A percentile compares a stretch with the other conserved stretches of the same genome.
These are phyloP conservation scores for Kodamaea sp. DNA, from an alignment of 1,139 yeast genomes.

Conservation along the genomic window DNA sequence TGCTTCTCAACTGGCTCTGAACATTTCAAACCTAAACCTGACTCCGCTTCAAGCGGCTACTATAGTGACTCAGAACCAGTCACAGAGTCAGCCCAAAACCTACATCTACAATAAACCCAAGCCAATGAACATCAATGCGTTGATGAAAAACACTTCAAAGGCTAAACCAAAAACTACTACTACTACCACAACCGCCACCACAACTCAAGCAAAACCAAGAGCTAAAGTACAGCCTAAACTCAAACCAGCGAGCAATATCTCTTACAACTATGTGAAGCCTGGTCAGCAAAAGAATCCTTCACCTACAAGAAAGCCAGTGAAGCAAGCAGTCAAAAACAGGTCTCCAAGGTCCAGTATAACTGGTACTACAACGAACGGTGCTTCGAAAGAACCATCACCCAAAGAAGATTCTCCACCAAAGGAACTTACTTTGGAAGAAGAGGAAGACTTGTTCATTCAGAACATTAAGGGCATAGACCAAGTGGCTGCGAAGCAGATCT, in stretches of 20 bases:
- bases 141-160: slow-evolving; percentile 29
- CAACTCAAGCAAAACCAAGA: slow-evolving; percentile 4
- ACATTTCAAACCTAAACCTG: no score
- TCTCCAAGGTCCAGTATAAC: not conserved
- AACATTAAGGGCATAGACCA: slow-evolving; percentile 46
- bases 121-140: slow-evolving; percentile 38
- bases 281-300: slow-evolving; percentile 3
- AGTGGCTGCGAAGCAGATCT: slow-evolving; percentile 58
- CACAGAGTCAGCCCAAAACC: slow-evolving; percentile 10
- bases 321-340: slow-evolving; percentile 10
- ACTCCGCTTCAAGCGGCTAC: no score
- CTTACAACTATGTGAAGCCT: slow-evolving; percentile 29
- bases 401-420: slow-evolving; percentile 15
- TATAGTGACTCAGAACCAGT: no score
- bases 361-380: slow-evolving; percentile 7
- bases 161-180: slow-evolving; percentile 9
- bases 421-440: slow-evolving; percentile 52
- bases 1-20: not conserved
- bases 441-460: slow-evolving; percentile 55
- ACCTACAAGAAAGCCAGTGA: slow-evolving; percentile 12
- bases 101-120: slow-evolving; percentile 44
- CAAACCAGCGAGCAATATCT: slow-evolving; percentile 21
- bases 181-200: slow-evolving; percentile 15
- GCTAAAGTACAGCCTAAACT: slow-evolving; percentile 9
- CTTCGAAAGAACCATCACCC: slow-evolving; percentile 8